Conservation (phyloP, 768 basidiomycete species). For the Xerocomus brunneocitrinus region DNA sequence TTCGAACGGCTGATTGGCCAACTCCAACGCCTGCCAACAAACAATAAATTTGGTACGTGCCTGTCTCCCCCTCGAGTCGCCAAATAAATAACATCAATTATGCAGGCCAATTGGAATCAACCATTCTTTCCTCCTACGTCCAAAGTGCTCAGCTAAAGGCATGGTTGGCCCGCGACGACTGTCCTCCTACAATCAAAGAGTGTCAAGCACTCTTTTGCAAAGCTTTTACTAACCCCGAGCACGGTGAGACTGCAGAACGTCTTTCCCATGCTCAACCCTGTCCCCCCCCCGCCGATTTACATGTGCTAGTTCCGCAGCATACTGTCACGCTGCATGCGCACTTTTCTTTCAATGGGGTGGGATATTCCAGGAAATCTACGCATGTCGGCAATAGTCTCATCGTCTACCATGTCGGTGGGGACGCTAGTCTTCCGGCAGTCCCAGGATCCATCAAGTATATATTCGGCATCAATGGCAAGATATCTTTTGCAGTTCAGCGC, state of each 20-base stretch:
- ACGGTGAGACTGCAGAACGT: neutral
- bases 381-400: constrained; percentile 3
- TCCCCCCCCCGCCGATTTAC: neutral
- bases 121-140: neutral
- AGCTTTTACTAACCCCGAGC: constrained; percentile 4
- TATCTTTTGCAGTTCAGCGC: constrained; percentile 4
- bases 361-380: neutral
- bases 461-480: neutral
- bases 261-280: neutral
- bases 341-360: neutral
- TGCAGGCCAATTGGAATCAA: neutral
- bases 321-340: neutral
- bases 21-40: neutral
- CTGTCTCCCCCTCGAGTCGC: neutral
- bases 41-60: neutral
- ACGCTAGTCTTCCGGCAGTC: neutral
- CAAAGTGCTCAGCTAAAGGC: neutral
- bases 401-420: neutral
- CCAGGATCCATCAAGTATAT: constrained; percentile 4
- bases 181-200: neutral
- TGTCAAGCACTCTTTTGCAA: neutral
- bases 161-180: neutral
- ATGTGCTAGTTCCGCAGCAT: neutral
- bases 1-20: neutral
- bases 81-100: neutral